Evolutionary conservation across 192 early-diverging fungal species (phyloP).

Genomic region (Glomus cerebriforme): DNA sequence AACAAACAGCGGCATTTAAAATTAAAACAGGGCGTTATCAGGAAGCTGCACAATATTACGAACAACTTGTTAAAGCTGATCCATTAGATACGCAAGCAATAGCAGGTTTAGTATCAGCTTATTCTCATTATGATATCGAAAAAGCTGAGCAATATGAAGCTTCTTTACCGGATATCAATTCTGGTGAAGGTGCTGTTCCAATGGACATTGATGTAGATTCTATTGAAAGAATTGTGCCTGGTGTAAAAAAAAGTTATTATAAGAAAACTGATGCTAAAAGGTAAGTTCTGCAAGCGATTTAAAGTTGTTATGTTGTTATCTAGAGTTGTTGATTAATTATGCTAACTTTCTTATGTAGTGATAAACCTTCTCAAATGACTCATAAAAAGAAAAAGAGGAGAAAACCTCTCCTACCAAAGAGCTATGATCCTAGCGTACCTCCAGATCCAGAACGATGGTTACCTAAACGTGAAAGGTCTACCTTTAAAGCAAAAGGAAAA

Average conservation of each 20-base stretch:
- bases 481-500: constrained; percentile 56
- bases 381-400: constrained; percentile 57
- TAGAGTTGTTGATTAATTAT: not conserved
- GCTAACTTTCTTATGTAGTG: constrained; percentile 12
- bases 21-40: constrained; percentile 54
- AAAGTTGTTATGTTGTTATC: not conserved
- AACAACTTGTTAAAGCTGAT: constrained; percentile 67
- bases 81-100: constrained; percentile 63
- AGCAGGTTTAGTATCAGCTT: constrained; percentile 68
- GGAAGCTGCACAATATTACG: constrained; percentile 71
- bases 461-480: constrained; percentile 64
- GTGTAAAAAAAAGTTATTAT: constrained; percentile 57
- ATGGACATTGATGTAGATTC: constrained; percentile 52
- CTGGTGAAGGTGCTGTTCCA: constrained; percentile 16
- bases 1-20: constrained; percentile 71
- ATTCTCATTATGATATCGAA: constrained; percentile 59
- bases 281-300: constrained; percentile 1
- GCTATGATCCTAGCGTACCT: constrained; percentile 46
- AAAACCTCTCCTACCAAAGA: constrained; percentile 58
- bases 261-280: constrained; percentile 43
- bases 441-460: constrained; percentile 77
- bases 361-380: constrained; percentile 33
- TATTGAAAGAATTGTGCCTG: constrained; percentile 58
- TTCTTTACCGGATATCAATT: constrained; percentile 49
- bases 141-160: constrained; percentile 67